A percentile compares a stretch with the other conserved stretches of the same genome.
Conservation (phyloP, 2,329 filamentous ascomycete genomes). For the Diaporthe batatas region DNA sequence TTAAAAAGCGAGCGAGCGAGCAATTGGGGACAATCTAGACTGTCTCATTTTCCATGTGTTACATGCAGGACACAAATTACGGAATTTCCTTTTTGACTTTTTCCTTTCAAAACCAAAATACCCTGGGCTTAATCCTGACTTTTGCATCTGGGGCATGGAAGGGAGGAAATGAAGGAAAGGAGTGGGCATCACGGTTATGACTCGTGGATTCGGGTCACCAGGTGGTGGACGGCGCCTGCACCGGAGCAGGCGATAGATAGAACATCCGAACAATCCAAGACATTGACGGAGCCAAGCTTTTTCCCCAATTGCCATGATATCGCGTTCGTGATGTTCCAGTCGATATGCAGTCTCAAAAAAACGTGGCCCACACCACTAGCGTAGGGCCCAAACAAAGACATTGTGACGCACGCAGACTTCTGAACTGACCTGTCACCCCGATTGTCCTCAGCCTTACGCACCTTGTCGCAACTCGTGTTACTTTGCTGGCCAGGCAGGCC, state of each 20-base stretch:
- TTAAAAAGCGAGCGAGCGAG: constrained; percentile 29
- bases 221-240: background rate
- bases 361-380: background rate
- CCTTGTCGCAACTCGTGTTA: background rate
- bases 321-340: background rate
- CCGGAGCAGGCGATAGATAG: constrained; percentile 8
- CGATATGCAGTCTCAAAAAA: background rate
- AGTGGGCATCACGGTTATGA: too few relatives aligned
- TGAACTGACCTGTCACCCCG: constrained; percentile 9
- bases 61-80: background rate
- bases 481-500: constrained; percentile 5
- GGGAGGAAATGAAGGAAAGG: too few relatives aligned
- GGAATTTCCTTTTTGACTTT: background rate
- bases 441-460: constrained; percentile 3
- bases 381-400: background rate
- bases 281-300: background rate
- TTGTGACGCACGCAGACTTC: background rate
- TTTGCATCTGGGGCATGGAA: background rate
- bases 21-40: constrained; percentile 20
- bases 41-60: constrained; percentile 18
- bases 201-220: background rate
- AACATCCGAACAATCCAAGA: constrained; percentile 21
- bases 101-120: constrained; percentile 15
- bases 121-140: constrained; percentile 21
- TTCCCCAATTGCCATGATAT: background rate